Base-by-base conservation (phyloP, 192 early-diverging fungal species). In the Coemansia sp. region DNA sequence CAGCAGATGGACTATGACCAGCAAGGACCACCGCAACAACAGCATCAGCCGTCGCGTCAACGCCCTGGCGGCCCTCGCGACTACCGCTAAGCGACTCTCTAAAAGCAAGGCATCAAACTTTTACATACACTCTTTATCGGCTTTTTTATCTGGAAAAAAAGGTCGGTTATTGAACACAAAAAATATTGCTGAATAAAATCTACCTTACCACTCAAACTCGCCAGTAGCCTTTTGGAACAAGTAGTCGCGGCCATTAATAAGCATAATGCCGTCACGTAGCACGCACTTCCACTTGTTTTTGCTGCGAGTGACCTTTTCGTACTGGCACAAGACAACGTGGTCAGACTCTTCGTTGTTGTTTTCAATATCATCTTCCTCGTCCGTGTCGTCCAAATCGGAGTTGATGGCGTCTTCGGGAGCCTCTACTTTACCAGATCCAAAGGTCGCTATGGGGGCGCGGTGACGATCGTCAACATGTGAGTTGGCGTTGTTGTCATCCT, bases 251-350 rank as follows among this genome's bases (percentile, higher is more conserved):
- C 97, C 97, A 69, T 98, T 95, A 60, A 97, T 89, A 68, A 94
- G 79, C 85, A 97, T 91, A 72, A 99, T 96, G 15, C 97, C 97
- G 72, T 99, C 97, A 79, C 94, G 94, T 53, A 99, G 85, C 5
- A 94, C 88, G 73, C 94, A 97, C 87, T 97, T 97, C 97, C 97
- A 99, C 84, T 96, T 97, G 86, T 96, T 99, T 83, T 97, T 99
- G 63, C 94, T 95, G 46, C 96, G 87, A 14, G 89, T 92, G 32
- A 99, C 91, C 72, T 92, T 92, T 46, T 91, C 91, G 74, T 92
- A 91, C 69, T 91, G 85, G 75, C 91, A 92, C 48, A 92, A 55
- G 45, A 87, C 87, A 65, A 92, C 90, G 67, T 92, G 90, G 64
- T 92, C 89, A 17, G 87, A 80, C 2, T 92, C 91, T 64, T 90